A percentile compares a stretch with the other conserved stretches of the same genome.
Conservation (phyloP, 2,329 filamentous ascomycete genomes). For the Ceratocystis eucalypticola region DNA sequence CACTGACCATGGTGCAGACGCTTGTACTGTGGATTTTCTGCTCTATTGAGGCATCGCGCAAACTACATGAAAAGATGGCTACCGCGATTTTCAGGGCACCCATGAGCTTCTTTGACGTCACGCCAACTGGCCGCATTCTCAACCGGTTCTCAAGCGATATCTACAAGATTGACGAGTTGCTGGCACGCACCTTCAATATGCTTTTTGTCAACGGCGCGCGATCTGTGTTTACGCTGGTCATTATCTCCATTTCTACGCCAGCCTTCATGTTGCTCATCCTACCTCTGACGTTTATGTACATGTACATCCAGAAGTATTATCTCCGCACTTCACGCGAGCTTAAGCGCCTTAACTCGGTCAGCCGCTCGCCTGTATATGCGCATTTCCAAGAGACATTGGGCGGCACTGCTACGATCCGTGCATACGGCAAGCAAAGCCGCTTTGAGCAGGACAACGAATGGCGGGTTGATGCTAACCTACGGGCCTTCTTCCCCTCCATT, state of each 20-base stretch:
- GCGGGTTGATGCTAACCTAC: conserved; percentile 87
- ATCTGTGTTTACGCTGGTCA: conserved; percentile 68
- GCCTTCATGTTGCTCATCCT: conserved; percentile 68
- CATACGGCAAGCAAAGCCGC: conserved; percentile 75
- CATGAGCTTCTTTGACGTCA: conserved; percentile 98
- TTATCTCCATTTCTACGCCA: conserved; percentile 73
- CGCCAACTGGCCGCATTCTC: conserved; percentile 85
- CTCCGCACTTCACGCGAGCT: conserved; percentile 89
- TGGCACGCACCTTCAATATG: conserved; percentile 97
- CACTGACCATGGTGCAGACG: conserved; percentile 79
- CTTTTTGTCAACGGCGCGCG: conserved; percentile 63
- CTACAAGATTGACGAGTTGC: conserved; percentile 76
- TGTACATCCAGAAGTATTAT: conserved; percentile 95
- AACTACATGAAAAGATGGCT: conserved; percentile 94
- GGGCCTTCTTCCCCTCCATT: conserved; percentile 91
- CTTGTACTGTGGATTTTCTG: conserved; percentile 98
- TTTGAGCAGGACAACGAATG: conserved; percentile 94
- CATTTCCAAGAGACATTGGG: conserved; percentile 97
- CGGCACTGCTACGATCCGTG: conserved; percentile 87
- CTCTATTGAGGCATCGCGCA: conserved; percentile 94
- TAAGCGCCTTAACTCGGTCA: conserved; percentile 90
- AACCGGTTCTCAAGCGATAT: conserved; percentile 87
- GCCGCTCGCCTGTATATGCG: conserved; percentile 88
- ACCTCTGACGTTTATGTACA: conserved; percentile 67
- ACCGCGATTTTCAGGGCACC: conserved; percentile 93